Evolutionary conservation across 2,329 filamentous ascomycete species (phyloP), one percentile per base, ranked within the genome.

Genomic region (Fusarium pseudocircinatum): DNA sequence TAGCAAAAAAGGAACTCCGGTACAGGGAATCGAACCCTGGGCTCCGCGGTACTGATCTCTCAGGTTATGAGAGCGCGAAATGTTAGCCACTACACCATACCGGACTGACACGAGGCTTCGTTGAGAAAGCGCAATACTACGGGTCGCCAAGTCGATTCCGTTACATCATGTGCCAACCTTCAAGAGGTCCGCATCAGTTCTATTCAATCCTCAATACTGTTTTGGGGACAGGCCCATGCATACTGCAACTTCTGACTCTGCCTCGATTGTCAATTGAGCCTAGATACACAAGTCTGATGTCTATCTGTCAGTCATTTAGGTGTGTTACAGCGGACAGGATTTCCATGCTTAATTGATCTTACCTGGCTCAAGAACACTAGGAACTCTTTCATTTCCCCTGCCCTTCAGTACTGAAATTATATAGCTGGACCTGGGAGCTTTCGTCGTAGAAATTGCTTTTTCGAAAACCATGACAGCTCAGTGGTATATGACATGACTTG

Each of bases 21-120:
- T 57, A 57, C 53, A 57, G 53, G 53, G 53, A 57, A 57, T 57
- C 53, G 53, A 57, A 57, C 53, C 53, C 53, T 57, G 53, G 53
- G 53, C 53, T 57, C 53, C 53, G 53, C 53, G 53, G 53, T 22
- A 57, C 39, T 22, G 7, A 26, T 57, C 53, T 6, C 75, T 76
- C 69, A 77, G 18, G 57, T 75, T 64, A 67, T 79, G 77, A 79
- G 67, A 79, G 78, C 78, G 78, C 74, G 76, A 79, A 79, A 79
- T 79, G 78, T 79, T 79, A 77, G 78, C 78, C 77, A 79, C 77
- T 79, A 79, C 78, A 79, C 77, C 78, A 79, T 79, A 79, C 78
- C 77, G 77, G 77, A 79, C 69, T 7, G 20, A 47, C n/a, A 47
- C 11, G 26, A 47, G 4, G 26, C 26, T 30, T 47, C 14, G 14